phyloP scores from a whole-genome alignment of 2,329 filamentous ascomycete genomes.

The Claviceps sp. region DNA sequence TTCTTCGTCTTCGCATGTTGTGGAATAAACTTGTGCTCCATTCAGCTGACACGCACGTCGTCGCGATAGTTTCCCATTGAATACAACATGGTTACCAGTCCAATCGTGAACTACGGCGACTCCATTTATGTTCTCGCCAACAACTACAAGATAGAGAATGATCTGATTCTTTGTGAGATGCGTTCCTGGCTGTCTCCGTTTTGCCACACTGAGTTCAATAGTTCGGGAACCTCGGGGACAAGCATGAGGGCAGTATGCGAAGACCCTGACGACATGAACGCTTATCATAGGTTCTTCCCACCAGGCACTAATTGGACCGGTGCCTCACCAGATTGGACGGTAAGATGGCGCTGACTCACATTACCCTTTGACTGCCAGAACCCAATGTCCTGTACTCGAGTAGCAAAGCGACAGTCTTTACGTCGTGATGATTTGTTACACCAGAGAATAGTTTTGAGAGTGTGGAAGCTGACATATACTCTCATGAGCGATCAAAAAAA shows the following conservation, averaged over 20 bases:
- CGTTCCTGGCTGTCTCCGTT: conserved; percentile 48
- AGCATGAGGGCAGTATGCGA: conserved; percentile 49
- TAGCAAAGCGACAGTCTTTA: background rate
- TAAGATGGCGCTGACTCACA: conserved; percentile 2
- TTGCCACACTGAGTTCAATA: conserved; percentile 51
- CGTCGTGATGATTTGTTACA: background rate
- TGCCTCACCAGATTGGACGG: conserved; percentile 36
- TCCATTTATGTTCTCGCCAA: conserved; percentile 56
- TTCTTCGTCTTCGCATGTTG: background rate
- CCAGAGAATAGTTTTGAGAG: background rate
- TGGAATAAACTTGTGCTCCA: background rate
- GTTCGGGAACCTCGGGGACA: conserved; percentile 44
- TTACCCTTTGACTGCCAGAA: background rate
- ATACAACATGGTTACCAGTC: conserved; percentile 55
- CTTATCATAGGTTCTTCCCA: conserved; percentile 35
- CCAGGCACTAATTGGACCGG: conserved; percentile 17
- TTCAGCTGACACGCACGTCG: background rate
- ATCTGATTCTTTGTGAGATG: conserved; percentile 51
- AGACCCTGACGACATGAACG: conserved; percentile 35
- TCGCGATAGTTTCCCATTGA: conserved; percentile 35
- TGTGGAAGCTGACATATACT: background rate
- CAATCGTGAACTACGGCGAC: conserved; percentile 25
- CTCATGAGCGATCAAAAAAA: conserved; percentile 1
- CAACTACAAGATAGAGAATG: conserved; percentile 26
- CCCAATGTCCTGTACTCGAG: no score